Evolutionary conservation across 345 rosid species (phyloP).

Genomic region (Euphorbia peplus): DNA sequence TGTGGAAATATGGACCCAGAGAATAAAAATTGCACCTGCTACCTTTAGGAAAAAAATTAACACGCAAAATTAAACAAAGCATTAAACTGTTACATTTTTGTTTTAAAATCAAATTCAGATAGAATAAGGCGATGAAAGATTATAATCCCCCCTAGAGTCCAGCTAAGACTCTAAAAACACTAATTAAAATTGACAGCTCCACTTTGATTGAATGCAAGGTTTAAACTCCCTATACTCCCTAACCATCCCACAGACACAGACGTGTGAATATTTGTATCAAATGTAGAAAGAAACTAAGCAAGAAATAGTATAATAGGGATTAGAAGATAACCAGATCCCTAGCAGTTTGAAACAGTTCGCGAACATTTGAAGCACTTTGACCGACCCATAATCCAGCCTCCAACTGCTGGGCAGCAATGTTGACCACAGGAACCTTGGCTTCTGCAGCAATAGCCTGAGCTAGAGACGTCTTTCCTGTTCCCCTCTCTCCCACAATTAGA

Average conservation of each 20-base stretch:
- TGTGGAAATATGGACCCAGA: not conserved
- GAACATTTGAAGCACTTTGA: constrained; percentile 94
- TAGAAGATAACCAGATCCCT: constrained; percentile 72
- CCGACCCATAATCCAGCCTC: constrained; percentile 99
- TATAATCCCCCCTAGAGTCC: not conserved
- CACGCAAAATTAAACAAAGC: not conserved
- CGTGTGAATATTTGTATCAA: not conserved
- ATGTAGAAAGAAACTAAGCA: not conserved
- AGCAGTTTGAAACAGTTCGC: constrained; percentile 96
- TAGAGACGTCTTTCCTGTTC: constrained; percentile 90
- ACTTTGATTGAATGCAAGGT: not conserved
- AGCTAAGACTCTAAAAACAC: not conserved
- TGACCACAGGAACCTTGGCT: constrained; percentile 93
- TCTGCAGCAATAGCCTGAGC: constrained; percentile 96
- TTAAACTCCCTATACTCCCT: not conserved
- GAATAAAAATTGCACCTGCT: not conserved
- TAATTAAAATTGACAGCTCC: not conserved
- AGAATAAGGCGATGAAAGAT: not conserved
- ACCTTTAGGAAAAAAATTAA: not conserved
- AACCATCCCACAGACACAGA: not conserved
- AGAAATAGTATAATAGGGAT: constrained; percentile 20
- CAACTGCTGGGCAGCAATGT: constrained; percentile 80
- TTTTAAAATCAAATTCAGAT: not conserved
- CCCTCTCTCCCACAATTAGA: constrained; percentile 94
- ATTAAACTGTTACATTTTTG: not conserved